These are phyloP conservation scores for Acmispon strigosus DNA, from an alignment of 306 rosid genomes.

Conservation along the genomic window DNA sequence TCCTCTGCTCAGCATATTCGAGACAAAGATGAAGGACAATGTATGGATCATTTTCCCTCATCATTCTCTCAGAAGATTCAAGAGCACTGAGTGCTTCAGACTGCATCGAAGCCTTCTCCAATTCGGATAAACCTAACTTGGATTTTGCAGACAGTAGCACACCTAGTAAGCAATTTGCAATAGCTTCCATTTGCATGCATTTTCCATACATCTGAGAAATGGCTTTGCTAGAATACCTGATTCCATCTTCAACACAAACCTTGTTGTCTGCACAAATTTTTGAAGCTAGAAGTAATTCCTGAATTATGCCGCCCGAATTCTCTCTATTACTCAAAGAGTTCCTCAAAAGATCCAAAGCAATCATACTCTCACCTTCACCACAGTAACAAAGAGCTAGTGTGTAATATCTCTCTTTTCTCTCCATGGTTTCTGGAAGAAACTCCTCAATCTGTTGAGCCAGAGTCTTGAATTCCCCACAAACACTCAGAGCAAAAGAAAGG, in stretches of 20 bases:
- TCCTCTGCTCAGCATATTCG: conserved; percentile 85
- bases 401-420: conserved; percentile 44
- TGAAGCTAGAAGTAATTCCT: conserved; percentile 63
- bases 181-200: conserved; percentile 48
- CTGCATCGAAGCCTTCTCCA: conserved; percentile 52
- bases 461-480: conserved; percentile 54
- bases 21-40: conserved; percentile 68
- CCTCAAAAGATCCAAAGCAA: conserved; percentile 72
- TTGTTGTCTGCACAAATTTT: conserved; percentile 68
- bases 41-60: conserved; percentile 58
- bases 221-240: conserved; percentile 43
- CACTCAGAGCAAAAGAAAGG: conserved; percentile 68
- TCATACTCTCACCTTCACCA: conserved; percentile 54
- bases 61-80: conserved; percentile 45
- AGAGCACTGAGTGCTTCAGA: conserved; percentile 63
- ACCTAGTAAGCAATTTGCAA: conserved; percentile 68
- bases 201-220: conserved; percentile 45
- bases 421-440: conserved; percentile 62
- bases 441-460: conserved; percentile 69
- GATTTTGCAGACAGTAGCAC: conserved; percentile 61
- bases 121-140: conserved; percentile 47
- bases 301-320: conserved; percentile 33
- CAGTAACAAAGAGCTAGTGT: conserved; percentile 70
- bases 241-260: conserved; percentile 60
- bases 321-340: conserved; percentile 55